Conservation (phyloP, 208 protist genomes). For the Wallacemonas sp. region DNA sequence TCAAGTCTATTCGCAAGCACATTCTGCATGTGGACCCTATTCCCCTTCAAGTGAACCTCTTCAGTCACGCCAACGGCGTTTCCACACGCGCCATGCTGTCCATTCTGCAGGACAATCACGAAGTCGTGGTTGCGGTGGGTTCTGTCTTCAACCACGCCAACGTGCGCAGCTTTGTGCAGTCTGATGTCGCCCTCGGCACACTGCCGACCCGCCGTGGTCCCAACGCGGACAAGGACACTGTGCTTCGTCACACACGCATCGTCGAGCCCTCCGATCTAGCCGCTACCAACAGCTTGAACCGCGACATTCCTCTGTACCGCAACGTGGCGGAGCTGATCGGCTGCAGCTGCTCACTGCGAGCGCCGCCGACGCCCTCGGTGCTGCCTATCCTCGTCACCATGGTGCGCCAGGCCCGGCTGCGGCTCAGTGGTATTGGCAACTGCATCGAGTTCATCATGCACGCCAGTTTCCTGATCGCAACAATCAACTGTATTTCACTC, state of each 20-base stretch:
- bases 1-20: slow-evolving; percentile 92
- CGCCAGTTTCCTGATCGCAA: slow-evolving; percentile 73
- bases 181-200: slow-evolving; percentile 88
- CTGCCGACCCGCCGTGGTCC: slow-evolving; percentile 76
- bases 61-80: slow-evolving; percentile 87
- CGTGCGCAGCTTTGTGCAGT: slow-evolving; percentile 89
- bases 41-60: slow-evolving; percentile 94
- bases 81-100: slow-evolving; percentile 91
- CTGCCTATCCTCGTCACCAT: slow-evolving; percentile 83
- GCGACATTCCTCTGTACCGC: slow-evolving; percentile 75
- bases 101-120: slow-evolving; percentile 94
- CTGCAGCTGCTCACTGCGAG: slow-evolving; percentile 74
- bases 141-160: slow-evolving; percentile 93
- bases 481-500: slow-evolving; percentile 61
- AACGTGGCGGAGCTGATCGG: slow-evolving; percentile 87
- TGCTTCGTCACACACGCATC: slow-evolving; percentile 49
- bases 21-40: slow-evolving; percentile 93
- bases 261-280: slow-evolving; percentile 77
- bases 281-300: slow-evolving; percentile 51
- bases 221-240: slow-evolving; percentile 71
- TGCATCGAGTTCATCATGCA: slow-evolving; percentile 84
- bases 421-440: slow-evolving; percentile 84
- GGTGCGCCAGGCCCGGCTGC: slow-evolving; percentile 77
- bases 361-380: slow-evolving; percentile 72
- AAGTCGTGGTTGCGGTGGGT: slow-evolving; percentile 92